phyloP scores from a whole-genome alignment of 257 asterid genomes.

The Penstemon eatonii region DNA sequence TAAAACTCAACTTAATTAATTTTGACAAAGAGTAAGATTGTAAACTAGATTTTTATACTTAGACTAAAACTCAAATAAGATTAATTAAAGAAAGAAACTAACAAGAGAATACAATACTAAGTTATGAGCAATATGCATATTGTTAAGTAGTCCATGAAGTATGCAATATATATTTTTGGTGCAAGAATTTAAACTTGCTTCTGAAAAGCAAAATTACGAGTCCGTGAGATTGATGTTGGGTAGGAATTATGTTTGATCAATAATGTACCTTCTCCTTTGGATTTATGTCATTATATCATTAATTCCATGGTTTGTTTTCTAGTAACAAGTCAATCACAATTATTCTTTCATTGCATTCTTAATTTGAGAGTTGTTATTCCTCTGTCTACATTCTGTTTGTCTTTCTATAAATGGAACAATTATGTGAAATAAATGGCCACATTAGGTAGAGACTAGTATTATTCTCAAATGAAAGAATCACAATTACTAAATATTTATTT shows the following conservation, averaged over 20 bases:
- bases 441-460: constrained; percentile 41
- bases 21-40: too few relatives aligned
- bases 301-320: constrained; percentile 34
- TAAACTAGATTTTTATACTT: too few relatives aligned
- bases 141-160: too few relatives aligned
- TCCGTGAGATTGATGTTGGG: too few relatives aligned
- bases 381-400: constrained; percentile 49
- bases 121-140: too few relatives aligned
- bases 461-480: constrained; percentile 23
- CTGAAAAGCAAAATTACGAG: too few relatives aligned
- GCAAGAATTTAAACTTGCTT: too few relatives aligned
- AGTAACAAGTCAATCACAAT: constrained; percentile 44
- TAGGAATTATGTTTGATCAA: constrained; percentile 30
- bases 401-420: constrained; percentile 38
- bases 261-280: constrained; percentile 86
- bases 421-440: constrained; percentile 25
- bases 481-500: constrained; percentile 1
- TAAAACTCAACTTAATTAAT: too few relatives aligned
- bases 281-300: constrained; percentile 27
- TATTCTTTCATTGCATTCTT: constrained; percentile 42
- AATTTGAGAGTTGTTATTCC: constrained; percentile 46
- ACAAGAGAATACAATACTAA: too few relatives aligned
- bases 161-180: too few relatives aligned
- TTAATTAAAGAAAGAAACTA: too few relatives aligned
- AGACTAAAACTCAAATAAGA: too few relatives aligned